A percentile compares a stretch with the other conserved stretches of the same genome.
These are phyloP conservation scores for Paramecium octaurelia DNA, from an alignment of 73 alveolate species.

Conservation along the genomic window DNA sequence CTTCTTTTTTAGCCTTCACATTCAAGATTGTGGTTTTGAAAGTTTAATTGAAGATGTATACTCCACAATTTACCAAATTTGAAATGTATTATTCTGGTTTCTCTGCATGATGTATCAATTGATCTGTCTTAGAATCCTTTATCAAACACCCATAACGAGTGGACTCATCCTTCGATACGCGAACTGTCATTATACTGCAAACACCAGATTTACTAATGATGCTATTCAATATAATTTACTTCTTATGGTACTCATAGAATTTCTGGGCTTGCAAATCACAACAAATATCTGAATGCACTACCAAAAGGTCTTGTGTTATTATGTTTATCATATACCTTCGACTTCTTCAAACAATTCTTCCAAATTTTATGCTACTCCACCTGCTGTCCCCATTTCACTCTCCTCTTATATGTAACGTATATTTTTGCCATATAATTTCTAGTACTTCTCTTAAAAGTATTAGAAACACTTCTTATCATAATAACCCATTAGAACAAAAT, in stretches of 20 bases:
- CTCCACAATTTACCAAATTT: constrained; percentile 24
- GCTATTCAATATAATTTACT: background rate
- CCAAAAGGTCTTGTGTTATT: background rate
- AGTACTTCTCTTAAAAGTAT: background rate
- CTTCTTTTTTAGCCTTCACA: background rate
- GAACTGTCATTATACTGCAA: background rate
- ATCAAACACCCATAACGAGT: constrained; percentile 37
- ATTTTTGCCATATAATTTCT: background rate
- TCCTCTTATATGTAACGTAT: background rate
- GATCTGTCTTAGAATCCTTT: background rate
- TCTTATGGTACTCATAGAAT: constrained; percentile 10
- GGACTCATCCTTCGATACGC: constrained; percentile 9
- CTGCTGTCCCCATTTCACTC: constrained; percentile 25
- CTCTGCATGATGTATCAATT: constrained; percentile 39
- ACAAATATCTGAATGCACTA: constrained; percentile 39
- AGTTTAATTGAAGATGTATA: background rate
- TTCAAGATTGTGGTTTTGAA: background rate
- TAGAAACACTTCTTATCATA: constrained; percentile 20
- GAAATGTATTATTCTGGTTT: constrained; percentile 35
- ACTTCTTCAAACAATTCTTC: constrained; percentile 12
- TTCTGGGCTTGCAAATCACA: background rate
- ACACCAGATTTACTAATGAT: background rate
- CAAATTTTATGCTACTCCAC: constrained; percentile 28
- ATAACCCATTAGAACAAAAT: constrained; percentile 30
- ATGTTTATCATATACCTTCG: background rate